Conservation (phyloP, 441 rosid genomes). For the Croton setiger region DNA sequence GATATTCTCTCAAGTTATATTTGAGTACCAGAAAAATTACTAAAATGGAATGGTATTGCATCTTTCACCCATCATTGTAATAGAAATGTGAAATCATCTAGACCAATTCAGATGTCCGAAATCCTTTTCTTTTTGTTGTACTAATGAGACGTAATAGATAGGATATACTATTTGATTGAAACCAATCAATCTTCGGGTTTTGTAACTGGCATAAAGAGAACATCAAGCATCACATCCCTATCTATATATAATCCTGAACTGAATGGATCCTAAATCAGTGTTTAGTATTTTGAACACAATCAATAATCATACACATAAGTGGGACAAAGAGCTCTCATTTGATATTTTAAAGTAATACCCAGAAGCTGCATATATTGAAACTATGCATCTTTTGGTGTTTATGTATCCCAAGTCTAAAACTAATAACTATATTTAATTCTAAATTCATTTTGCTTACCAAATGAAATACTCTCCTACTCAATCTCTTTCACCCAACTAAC, state of each 20-base stretch:
- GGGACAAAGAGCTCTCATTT: background rate
- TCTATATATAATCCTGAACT: constrained; percentile 48
- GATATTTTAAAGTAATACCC: background rate
- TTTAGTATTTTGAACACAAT: background rate
- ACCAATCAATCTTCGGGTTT: constrained; percentile 2
- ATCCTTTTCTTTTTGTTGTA: constrained; percentile 13
- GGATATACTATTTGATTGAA: background rate
- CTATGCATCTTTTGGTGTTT: background rate
- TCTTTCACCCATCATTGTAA: constrained; percentile 64
- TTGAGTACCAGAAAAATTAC: constrained; percentile 24
- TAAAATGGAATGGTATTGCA: constrained; percentile 33
- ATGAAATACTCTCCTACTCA: constrained; percentile 60
- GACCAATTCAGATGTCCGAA: constrained; percentile 70
- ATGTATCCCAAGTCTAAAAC: background rate
- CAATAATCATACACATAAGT: background rate
- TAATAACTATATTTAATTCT: background rate
- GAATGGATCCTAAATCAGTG: background rate
- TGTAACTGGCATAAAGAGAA: background rate
- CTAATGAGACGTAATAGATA: constrained; percentile 3
- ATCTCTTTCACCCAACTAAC: constrained; percentile 77
- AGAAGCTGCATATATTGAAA: background rate
- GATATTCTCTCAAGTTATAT: background rate
- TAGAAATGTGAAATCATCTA: constrained; percentile 91
- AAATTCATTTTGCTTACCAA: background rate
- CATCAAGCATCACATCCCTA: constrained; percentile 56